Evolutionary conservation across 2,329 filamentous ascomycete species (phyloP), one percentile per base, ranked within the genome.

Genomic region (Pseudofabraea citricarpa): DNA sequence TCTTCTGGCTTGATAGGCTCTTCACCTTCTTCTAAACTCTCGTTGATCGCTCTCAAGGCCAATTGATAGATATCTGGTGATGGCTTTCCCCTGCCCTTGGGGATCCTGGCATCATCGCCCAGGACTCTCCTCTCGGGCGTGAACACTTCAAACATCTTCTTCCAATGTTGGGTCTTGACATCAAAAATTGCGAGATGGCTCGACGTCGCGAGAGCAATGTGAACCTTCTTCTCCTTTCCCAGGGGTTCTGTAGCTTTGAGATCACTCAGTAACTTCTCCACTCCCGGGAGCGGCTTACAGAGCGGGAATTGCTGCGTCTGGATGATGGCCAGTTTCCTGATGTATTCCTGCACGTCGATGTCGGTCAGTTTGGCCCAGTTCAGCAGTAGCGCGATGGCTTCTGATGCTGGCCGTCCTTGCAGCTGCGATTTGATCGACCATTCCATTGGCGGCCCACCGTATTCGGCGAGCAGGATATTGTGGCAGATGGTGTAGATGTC

Each of bases 361-460:
- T 47, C 15, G 8, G 88, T 85, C 20, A 97, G 79, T 56, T 91
- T 69, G 3, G 90, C 89, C 89, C 90, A 96, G 40, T 83, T 73
- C 60, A 84, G 77, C 66, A 87, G 83, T 61, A 86, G 81, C 44
- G 71, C 69, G 54, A 68, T 67, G 15, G 82, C 73, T 37, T 56
- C 44, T n/a, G 42, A 33, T 10, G 51, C 55, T 9, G 57, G 58
- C 3, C 57, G 56, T 35, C 58, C 58, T 59, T 61, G 48, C 12
- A 97, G 74, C 65, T 87, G 86, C 12, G 91, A 90, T 72, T 97
- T 97, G 68, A 98, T 82, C 51, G 78, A 80, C 91, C 91, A 97
- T 3, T 90, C 90, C 20, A 97, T 73, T 13, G 70, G 64, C 1
- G 87, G 85, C 36, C 81, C 79, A 58, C 74, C 76, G 65, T 91